Percentiles rank a stretch among this genome's conserved stretches.
Conservation (phyloP, 1,284 basidiomycete species). For the Fereydounia khargensis region DNA sequence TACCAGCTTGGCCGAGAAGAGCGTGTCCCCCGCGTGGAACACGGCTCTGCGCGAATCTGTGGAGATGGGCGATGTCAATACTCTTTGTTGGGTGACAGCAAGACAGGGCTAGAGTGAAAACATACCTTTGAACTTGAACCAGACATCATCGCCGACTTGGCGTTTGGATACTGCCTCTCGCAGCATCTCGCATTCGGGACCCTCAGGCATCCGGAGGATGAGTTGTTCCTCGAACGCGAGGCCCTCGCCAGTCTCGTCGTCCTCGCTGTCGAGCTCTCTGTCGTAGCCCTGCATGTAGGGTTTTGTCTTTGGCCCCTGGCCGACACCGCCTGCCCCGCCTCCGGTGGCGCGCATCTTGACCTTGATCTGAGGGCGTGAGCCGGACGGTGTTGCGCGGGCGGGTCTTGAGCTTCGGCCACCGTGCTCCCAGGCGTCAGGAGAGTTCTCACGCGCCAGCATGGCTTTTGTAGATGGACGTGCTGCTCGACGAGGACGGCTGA, state of each 20-base stretch:
- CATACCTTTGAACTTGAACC: constrained; percentile 94
- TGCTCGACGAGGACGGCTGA: constrained; percentile 7
- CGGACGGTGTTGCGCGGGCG: constrained; percentile 25
- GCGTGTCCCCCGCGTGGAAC: constrained; percentile 79
- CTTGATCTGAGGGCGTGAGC: constrained; percentile 32
- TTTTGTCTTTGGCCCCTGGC: constrained; percentile 48
- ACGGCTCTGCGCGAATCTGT: constrained; percentile 85
- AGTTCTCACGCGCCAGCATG: constrained; percentile 26
- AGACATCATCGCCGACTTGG: constrained; percentile 79
- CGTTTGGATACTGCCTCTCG: constrained; percentile 67
- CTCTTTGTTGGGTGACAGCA: too few species aligned
- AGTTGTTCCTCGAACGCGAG: constrained; percentile 97
- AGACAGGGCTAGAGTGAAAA: too few species aligned
- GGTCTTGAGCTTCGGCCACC: constrained; percentile 16
- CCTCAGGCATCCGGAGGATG: constrained; percentile 82
- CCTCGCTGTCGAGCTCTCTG: constrained; percentile 90
- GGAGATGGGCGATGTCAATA: constrained; percentile 1
- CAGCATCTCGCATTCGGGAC: constrained; percentile 61
- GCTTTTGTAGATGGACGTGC: constrained; percentile 29
- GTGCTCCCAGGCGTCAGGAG: constrained; percentile 33
- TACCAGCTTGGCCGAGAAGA: constrained; percentile 88
- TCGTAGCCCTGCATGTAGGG: constrained; percentile 63
- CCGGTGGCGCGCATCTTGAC: constrained; percentile 37
- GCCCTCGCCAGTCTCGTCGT: constrained; percentile 66
- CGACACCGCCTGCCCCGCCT: constrained; percentile 21